Conservation (phyloP, 1,284 basidiomycete species). For the Naganishia liquefaciens region DNA sequence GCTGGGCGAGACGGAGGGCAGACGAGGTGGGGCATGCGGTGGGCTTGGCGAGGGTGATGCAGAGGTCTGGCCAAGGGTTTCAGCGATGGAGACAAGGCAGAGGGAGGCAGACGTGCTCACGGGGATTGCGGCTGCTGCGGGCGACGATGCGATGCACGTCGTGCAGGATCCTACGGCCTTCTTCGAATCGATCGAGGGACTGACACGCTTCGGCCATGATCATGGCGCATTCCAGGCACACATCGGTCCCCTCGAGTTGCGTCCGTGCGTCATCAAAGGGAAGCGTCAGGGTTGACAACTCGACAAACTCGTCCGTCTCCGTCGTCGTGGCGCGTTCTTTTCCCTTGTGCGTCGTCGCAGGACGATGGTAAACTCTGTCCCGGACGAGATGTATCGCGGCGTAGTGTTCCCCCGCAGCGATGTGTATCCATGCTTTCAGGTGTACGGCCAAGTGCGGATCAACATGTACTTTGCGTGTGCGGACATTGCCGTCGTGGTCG, state of each 20-base stretch:
- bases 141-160: conserved; percentile 40
- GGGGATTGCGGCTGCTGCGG: conserved; percentile 41
- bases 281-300: background rate
- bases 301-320: background rate
- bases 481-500: background rate
- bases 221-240: conserved; percentile 72
- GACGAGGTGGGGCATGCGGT: background rate
- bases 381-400: conserved; percentile 29
- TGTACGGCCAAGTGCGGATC: conserved; percentile 29
- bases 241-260: background rate
- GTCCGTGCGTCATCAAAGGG: conserved; percentile 2
- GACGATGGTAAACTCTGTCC: conserved; percentile 11
- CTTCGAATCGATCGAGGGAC: conserved; percentile 61
- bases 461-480: conserved; percentile 7
- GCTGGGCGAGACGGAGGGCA: conserved; percentile 34
- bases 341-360: background rate
- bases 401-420: conserved; percentile 28
- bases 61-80: conserved; percentile 2
- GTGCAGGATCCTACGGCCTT: conserved; percentile 47
- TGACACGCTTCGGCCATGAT: conserved; percentile 76
- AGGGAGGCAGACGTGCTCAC: conserved; percentile 2
- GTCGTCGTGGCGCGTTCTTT: background rate
- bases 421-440: conserved; percentile 25
- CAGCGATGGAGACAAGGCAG: background rate
- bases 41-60: conserved; percentile 16